Conservation (phyloP, 2,329 filamentous ascomycete genomes). For the Diaporthe citri region DNA sequence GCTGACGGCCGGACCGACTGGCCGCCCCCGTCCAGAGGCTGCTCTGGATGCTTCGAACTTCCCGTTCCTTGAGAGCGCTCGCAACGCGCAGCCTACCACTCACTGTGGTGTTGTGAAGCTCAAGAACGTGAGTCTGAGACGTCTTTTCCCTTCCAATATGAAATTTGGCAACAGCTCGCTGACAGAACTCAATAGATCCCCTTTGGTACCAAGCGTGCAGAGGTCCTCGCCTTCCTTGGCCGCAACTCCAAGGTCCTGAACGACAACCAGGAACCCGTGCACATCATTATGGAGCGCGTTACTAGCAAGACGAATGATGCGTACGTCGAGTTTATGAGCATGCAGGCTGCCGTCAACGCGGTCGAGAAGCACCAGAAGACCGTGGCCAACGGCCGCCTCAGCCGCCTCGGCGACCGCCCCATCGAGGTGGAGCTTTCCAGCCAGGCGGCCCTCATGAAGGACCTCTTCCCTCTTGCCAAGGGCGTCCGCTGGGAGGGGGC, state of each 20-base stretch:
- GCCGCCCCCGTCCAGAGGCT: slow-evolving; percentile 50
- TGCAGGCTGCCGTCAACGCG: slow-evolving; percentile 65
- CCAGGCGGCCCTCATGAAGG: slow-evolving; percentile 69
- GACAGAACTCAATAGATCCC: slow-evolving; percentile 62
- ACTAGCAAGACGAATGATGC: slow-evolving; percentile 73
- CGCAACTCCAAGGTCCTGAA: slow-evolving; percentile 68
- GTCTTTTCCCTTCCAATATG: neutral
- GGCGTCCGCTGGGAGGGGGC: slow-evolving; percentile 68
- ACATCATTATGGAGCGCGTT: slow-evolving; percentile 75
- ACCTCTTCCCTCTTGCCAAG: slow-evolving; percentile 70
- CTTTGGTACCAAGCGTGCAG: slow-evolving; percentile 64
- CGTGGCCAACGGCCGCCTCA: slow-evolving; percentile 53
- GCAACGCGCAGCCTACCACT: slow-evolving; percentile 45
- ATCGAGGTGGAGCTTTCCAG: slow-evolving; percentile 70
- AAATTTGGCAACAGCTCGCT: neutral
- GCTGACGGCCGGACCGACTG: slow-evolving; percentile 51
- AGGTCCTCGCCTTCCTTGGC: slow-evolving; percentile 71
- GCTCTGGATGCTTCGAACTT: slow-evolving; percentile 57
- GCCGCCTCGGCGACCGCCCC: slow-evolving; percentile 68
- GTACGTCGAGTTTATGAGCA: slow-evolving; percentile 68
- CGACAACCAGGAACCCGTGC: slow-evolving; percentile 67
- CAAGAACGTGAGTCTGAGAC: slow-evolving; percentile 58
- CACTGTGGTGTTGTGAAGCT: slow-evolving; percentile 62
- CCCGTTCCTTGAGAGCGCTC: slow-evolving; percentile 59
- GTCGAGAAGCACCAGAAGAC: slow-evolving; percentile 62